phyloP scores from a whole-genome alignment of 345 rosid genomes.

The Noccaea caerulescens region DNA sequence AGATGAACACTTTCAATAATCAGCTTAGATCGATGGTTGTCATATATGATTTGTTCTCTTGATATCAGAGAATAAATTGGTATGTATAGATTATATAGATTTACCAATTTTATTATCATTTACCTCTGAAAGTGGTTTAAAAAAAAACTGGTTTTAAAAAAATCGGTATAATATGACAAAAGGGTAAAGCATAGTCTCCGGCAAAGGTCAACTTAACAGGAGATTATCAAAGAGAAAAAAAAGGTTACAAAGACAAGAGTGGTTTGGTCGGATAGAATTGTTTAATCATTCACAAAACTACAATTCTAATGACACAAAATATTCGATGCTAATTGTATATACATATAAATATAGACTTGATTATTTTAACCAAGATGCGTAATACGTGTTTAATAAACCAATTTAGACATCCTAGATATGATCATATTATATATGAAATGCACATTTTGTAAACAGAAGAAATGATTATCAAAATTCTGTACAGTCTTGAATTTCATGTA shows the following conservation, averaged over 20 bases:
- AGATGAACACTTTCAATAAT: conserved; percentile 21
- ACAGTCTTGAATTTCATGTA: conserved; percentile 4
- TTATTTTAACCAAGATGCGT: conserved; percentile 25
- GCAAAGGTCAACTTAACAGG: conserved; percentile 51
- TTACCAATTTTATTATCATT: background rate
- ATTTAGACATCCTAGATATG: conserved; percentile 17
- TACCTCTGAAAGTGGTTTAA: conserved; percentile 2
- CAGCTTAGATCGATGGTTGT: conserved; percentile 19
- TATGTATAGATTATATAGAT: background rate
- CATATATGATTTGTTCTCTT: conserved; percentile 29
- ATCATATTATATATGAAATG: conserved; percentile 15
- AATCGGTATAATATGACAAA: conserved; percentile 36
- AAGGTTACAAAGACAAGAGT: conserved; percentile 23
- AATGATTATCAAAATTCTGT: background rate
- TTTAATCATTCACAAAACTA: conserved; percentile 42
- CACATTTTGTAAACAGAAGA: conserved; percentile 15
- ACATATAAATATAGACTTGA: conserved; percentile 21
- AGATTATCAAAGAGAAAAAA: conserved; percentile 25
- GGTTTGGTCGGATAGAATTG: conserved; percentile 33
- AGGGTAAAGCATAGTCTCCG: conserved; percentile 40
- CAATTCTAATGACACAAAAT: conserved; percentile 42
- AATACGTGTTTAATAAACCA: background rate
- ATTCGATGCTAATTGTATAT: conserved; percentile 40
- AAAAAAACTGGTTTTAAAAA: conserved; percentile 7
- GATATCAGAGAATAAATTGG: conserved; percentile 13